A percentile compares a stretch with the other conserved stretches of the same genome.
Evolutionary conservation across 2,329 filamentous ascomycete genomes (phyloP).

Genomic region (Penicillium sp.): DNA sequence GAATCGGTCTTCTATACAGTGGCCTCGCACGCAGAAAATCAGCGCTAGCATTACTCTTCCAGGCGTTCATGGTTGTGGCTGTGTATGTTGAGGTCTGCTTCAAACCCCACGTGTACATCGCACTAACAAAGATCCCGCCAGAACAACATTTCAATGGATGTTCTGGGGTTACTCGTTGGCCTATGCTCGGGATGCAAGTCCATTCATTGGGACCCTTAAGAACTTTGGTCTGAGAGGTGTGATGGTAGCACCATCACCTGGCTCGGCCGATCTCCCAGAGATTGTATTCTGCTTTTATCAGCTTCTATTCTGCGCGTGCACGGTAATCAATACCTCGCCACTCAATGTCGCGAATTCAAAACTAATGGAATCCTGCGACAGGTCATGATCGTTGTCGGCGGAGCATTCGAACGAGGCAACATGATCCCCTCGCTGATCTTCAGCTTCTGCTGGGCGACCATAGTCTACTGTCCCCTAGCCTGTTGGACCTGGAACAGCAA

Average conservation of each 20-base stretch:
- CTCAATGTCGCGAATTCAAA: no score
- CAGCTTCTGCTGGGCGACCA: conserved; percentile 69
- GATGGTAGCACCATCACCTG: conserved; percentile 59
- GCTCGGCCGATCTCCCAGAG: conserved; percentile 59
- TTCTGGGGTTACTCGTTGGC: conserved; percentile 66
- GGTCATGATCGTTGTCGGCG: conserved; percentile 65
- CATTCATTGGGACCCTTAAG: conserved; percentile 63
- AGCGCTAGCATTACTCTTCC: conserved; percentile 62
- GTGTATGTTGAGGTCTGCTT: conserved; percentile 40
- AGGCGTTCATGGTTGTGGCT: conserved; percentile 59
- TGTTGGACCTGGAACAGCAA: conserved; percentile 77
- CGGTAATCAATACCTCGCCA: conserved; percentile 24
- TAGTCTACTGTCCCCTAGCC: conserved; percentile 71
- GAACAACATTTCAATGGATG: conserved; percentile 55
- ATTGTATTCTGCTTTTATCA: conserved; percentile 68
- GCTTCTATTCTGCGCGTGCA: conserved; percentile 58
- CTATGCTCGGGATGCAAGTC: conserved; percentile 59
- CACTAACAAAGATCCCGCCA: conserved; percentile 4
- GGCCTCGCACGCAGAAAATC: conserved; percentile 64
- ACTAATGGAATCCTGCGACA: conserved; percentile 39
- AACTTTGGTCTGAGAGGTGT: conserved; percentile 64
- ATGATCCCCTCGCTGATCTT: conserved; percentile 66
- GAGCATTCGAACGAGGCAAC: conserved; percentile 63
- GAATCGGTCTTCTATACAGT: conserved; percentile 64
- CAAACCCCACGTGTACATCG: not conserved